These are phyloP conservation scores for Xylariaceae sp. DNA, from an alignment of 2,329 filamentous ascomycete species.

Conservation along the genomic window DNA sequence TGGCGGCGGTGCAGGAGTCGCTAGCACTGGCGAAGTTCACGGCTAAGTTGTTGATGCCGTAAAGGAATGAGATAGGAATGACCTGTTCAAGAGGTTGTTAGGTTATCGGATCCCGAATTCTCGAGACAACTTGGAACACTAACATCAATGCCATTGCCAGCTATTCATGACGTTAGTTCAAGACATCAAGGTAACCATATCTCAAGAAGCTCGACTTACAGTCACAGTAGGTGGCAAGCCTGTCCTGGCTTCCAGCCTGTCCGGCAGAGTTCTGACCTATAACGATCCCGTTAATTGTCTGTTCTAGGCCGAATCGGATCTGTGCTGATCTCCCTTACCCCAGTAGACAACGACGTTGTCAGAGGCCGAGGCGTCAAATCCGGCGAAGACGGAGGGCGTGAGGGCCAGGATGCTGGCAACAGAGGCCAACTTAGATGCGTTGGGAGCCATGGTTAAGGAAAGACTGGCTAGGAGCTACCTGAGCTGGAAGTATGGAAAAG, in stretches of 20 bases:
- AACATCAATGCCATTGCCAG: conserved; percentile 48
- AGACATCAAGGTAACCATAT: not conserved
- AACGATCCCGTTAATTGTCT: conserved; percentile 13
- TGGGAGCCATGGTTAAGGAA: conserved; percentile 25
- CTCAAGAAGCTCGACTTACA: conserved; percentile 39
- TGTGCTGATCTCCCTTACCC: conserved; percentile 41
- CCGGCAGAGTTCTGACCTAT: conserved; percentile 60
- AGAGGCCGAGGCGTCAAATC: conserved; percentile 43
- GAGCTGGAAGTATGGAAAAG: conserved; percentile 12
- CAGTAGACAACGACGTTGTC: conserved; percentile 65
- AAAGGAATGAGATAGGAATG: conserved; percentile 63
- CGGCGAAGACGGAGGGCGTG: conserved; percentile 35
- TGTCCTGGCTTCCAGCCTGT: conserved; percentile 49
- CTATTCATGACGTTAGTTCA: conserved; percentile 1
- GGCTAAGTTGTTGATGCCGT: conserved; percentile 50
- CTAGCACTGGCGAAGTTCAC: conserved; percentile 65
- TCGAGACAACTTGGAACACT: conserved; percentile 14
- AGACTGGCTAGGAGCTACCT: conserved; percentile 20
- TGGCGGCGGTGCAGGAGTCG: conserved; percentile 56
- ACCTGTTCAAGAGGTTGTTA: conserved; percentile 39
- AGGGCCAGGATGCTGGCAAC: conserved; percentile 26
- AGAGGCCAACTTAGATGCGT: conserved; percentile 21
- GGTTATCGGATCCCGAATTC: conserved; percentile 5
- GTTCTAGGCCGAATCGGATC: not conserved
- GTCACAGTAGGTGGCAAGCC: conserved; percentile 57